Conservation (phyloP, 1,284 basidiomycete species). For the Ganoderma multipileum region DNA sequence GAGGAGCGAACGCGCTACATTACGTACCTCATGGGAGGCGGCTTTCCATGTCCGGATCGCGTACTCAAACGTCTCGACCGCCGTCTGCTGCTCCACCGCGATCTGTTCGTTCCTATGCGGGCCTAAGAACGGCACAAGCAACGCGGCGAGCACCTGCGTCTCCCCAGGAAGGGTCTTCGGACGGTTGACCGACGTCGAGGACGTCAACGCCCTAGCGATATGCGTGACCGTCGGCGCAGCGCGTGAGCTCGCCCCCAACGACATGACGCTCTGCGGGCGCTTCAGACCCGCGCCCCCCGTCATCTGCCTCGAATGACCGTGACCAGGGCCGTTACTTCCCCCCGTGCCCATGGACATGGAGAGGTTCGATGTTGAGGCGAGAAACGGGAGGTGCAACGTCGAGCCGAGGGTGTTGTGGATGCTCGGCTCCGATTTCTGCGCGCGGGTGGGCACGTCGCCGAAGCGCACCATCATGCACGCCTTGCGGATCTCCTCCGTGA, state of each 20-base stretch:
- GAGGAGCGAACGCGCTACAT: neutral
- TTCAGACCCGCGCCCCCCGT: slow-evolving; percentile 39
- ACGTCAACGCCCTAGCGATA: slow-evolving; percentile 43
- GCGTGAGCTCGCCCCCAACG: slow-evolving; percentile 36
- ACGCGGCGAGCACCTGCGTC: slow-evolving; percentile 59
- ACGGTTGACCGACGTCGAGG: slow-evolving; percentile 39
- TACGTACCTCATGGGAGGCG: slow-evolving; percentile 52
- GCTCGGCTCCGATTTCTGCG: slow-evolving; percentile 40
- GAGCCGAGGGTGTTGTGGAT: slow-evolving; percentile 42
- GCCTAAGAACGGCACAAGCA: slow-evolving; percentile 62
- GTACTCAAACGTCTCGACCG: slow-evolving; percentile 67
- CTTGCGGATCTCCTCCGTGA: slow-evolving; percentile 57
- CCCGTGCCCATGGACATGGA: slow-evolving; percentile 25
- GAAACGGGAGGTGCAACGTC: slow-evolving; percentile 56
- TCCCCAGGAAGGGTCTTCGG: slow-evolving; percentile 58
- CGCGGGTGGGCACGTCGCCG: slow-evolving; percentile 39
- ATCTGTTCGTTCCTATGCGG: slow-evolving; percentile 41
- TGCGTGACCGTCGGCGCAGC: slow-evolving; percentile 44
- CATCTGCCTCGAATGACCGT: slow-evolving; percentile 35
- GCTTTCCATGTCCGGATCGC: slow-evolving; percentile 62
- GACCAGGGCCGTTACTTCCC: slow-evolving; percentile 1
- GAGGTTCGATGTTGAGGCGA: slow-evolving; percentile 44
- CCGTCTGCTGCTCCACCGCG: slow-evolving; percentile 60
- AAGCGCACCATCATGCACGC: slow-evolving; percentile 58
- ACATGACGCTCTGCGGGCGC: slow-evolving; percentile 49